Base-by-base conservation (phyloP, 352 stramenopile species). In the Phytophthora fragariaefolia region DNA sequence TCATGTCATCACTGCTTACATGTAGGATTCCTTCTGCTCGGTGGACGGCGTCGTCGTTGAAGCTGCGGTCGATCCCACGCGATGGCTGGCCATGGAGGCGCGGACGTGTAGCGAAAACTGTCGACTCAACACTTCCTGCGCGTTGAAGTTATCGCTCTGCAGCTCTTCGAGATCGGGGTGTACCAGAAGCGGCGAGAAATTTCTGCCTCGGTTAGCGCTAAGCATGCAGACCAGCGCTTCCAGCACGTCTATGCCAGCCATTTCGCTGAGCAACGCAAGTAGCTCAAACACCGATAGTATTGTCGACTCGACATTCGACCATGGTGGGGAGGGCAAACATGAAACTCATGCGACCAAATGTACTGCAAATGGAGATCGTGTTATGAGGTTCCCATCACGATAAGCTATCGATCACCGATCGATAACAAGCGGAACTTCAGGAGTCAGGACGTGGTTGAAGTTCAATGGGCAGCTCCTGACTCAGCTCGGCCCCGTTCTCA, bases 51-150 rank as follows among this genome's bases (percentile, higher is more conserved):
- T 65, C 58, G 48, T 22, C 53, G 15, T 62, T 50, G 51, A 63
- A 56, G 60, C 28, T 54, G 30, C 4, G n/a, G n/a, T 8, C 10
- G 48, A 48, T 48, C 42, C 42, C 42, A 48, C 42, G 23, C 22
- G 22, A 51, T 48, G 20, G 18, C 26, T 24, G 42, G 15, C 18
- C 38, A 10, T 43, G 40, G n/a, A 60, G 9, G 42, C 18, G 28
- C 8, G 18, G 13, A 52, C 45, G 61, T 54, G 27, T 40, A 65
- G 55, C 63, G 45, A 59, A 60, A 70, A 71, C 48, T 69, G 56
- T 71, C 56, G 47, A 70, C 27, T 70, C 62, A 46, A 70, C 62
- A 70, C 26, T 56, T 48, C 27, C 26, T 60, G 24, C 18, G 17
- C 22, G 20, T 55, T 69, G 52, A 69, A 57, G 34, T 53, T 69